Base-by-base conservation (phyloP, 2,329 filamentous ascomycete species). In the Zymoseptoria passerinii region DNA sequence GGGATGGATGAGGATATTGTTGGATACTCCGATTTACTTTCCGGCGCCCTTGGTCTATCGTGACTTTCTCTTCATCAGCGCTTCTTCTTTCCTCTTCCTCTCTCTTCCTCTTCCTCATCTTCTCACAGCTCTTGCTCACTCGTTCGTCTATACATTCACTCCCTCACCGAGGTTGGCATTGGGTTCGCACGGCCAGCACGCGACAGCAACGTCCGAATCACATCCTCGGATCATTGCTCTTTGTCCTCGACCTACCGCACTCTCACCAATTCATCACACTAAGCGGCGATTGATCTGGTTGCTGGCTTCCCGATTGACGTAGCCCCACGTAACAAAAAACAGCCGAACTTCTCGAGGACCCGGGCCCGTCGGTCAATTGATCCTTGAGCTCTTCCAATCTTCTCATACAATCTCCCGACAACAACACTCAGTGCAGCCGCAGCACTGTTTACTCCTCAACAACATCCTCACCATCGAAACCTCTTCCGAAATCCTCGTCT, bases 401-500 rank as follows among this genome's bases (percentile, higher is more conserved):
- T 16, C 13, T 16, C 35, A 44, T n/a, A 44, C 35, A 13, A 44
- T 44, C 16, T 13, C 35, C 35, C 35, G 13, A 6, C 35, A 44
- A 29, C 35, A 44, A 44, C 35, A 44, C 16, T 44, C 35, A 16
- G 35, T 44, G 35, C 35, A 44, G 35, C 50, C 60, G 50, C 51
- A 53, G 48, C 55, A 27, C n/a, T 53, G 13, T 48, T 50, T 58
- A 28, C 40, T 53, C 51, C 19, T 53, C n/a, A 3, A 29, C 20
- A 28, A 29, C 20, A 28, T 50, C 56, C 51, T 52, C 53, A 50
- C 48, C 55, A 55, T 55, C 59, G 62, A 51, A 53, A 56, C 53
- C 53, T 55, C 54, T 55, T 54, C 51, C 63, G 48, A 29, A 52
- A 58, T 54, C 58, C 58, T 54, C 50, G 55, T 53, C 49, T 54